Evolutionary conservation across 257 asterid species (phyloP).

Genomic region (Anisodus acutangulus): DNA sequence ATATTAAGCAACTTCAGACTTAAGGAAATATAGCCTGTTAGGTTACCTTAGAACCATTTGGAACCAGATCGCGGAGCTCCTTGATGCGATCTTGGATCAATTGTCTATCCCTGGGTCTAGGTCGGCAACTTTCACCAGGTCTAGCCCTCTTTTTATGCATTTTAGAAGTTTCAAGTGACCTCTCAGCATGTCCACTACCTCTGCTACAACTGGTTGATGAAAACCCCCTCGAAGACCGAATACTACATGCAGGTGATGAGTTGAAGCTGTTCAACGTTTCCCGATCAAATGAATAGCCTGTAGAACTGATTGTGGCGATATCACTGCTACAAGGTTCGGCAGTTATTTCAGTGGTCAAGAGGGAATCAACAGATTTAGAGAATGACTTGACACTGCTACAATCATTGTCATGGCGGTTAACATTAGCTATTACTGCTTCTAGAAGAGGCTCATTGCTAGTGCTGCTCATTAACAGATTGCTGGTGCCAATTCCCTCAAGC

Average conservation of each 20-base stretch:
- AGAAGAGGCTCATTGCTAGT: constrained; percentile 69
- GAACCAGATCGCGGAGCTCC: constrained; percentile 91
- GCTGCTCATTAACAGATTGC: constrained; percentile 61
- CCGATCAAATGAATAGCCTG: constrained; percentile 68
- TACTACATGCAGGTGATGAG: constrained; percentile 61
- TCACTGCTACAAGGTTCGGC: constrained; percentile 62
- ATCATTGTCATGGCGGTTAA: constrained; percentile 48
- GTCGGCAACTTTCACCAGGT: constrained; percentile 94
- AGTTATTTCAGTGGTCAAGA: constrained; percentile 61
- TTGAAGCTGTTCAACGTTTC: constrained; percentile 69
- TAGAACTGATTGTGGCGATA: constrained; percentile 64
- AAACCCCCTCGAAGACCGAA: constrained; percentile 59
- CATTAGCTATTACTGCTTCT: constrained; percentile 89
- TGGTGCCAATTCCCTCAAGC: constrained; percentile 58
- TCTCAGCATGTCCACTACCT: constrained; percentile 70
- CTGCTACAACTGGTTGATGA: constrained; percentile 75
- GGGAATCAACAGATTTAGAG: constrained; percentile 51
- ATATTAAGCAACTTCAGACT: constrained; percentile 24
- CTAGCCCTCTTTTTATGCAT: constrained; percentile 76
- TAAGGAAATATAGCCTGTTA: background rate
- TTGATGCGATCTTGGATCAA: constrained; percentile 96
- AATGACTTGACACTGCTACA: constrained; percentile 49
- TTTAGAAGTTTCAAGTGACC: constrained; percentile 58
- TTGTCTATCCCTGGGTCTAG: constrained; percentile 98
- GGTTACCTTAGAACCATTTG: constrained; percentile 88